Evolutionary conservation across 768 basidiomycete species (phyloP), one percentile per base, ranked within the genome.

Genomic region (Boletus fagicola): DNA sequence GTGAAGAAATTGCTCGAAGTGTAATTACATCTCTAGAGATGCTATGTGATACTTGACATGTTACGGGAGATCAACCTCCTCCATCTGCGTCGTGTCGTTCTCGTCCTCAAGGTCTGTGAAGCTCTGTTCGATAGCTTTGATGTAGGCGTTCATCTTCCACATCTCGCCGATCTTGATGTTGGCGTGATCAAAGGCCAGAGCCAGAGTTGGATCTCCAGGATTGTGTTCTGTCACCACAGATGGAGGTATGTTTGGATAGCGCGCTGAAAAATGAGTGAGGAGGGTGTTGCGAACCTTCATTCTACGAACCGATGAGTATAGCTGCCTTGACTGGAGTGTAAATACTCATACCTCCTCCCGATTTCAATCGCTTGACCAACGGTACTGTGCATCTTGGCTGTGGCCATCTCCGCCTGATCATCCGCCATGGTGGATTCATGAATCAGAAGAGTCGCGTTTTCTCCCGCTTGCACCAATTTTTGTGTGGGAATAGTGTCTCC

Each of bases 401-500:
- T 65, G 0, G 94, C 94, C 73, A 91, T 71, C 13, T 86, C 86
- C 20, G 76, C 81, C 65, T 94, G 83, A 53, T 89, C 90, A 64
- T 98, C 90, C 2, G 85, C 90, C 82, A 98, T 87, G 4, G 94
- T 94, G 0, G 95, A 92, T 70, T 98, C 96, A 65, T 98, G 96
- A 33, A 98, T 94, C 42, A 98, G 77, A 2, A 98, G 74, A 0
- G 93, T 93, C 0, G 89, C 87, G 53, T 75, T 72, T 57, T 76
- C 65, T 0, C 90, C 95, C 0, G 83, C 85, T 44, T 77, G 68
- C 24, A 87, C 83, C 5, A 98, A 76, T 28, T 76, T 77, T 12
- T 86, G 75, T 10, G 86, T 83, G 0, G 96, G 94, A 67, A 81
- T 78, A 1, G 95, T 98, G 69, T 98, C 96, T 6, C 87, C 95